Evolutionary conservation across 148 eudicot species (phyloP), one percentile per base, ranked within the genome.

Genomic region (Arctostaphylos glauca): DNA sequence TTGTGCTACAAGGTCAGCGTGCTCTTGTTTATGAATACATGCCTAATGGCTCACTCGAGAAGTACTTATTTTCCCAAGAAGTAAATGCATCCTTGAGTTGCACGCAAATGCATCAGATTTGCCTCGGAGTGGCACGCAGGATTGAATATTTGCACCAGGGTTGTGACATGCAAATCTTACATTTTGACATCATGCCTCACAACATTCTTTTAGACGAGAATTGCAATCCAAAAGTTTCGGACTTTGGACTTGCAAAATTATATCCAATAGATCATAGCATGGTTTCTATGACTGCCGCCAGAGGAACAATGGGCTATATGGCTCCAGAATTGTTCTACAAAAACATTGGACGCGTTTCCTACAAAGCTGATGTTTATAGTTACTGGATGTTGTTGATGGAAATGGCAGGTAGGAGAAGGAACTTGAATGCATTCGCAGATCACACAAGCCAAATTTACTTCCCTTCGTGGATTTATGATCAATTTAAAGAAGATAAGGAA

Each of bases 151-250:
- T 84, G 47, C 86, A 84, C 47, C 41, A 71, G 0, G 86, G 84
- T 44, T 84, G 86, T 19, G 86, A 84, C 25, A 81, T 76, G 86
- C 86, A 81, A 67, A 84, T 84, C 9, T 16, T 78, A 47, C 82
- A 83, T 78, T 83, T 81, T 21, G 70, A 64, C 14, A 64, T 64
- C 6, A 64, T 21, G 38, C 41, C 70, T 23, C 41, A 64, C 13
- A 23, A 64, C 5, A 64, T 23, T 23, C 70, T 64, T 64, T 21
- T 23, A 21, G 41, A 64, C 9, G 70, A 79, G 59, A 79, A 79
- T 54, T 84, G 79, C 82, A 79, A 79, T 74, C 86, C 86, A 18
- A 84, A 72, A 62, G 50, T 84, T 38, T 80, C 86, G 0, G 83
- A 84, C 46, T 84, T 84, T 23, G 76, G 86, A 21, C 86, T 84